These are phyloP conservation scores for Falciphora oryzae DNA, from an alignment of 2,329 filamentous ascomycete species.

Conservation along the genomic window DNA sequence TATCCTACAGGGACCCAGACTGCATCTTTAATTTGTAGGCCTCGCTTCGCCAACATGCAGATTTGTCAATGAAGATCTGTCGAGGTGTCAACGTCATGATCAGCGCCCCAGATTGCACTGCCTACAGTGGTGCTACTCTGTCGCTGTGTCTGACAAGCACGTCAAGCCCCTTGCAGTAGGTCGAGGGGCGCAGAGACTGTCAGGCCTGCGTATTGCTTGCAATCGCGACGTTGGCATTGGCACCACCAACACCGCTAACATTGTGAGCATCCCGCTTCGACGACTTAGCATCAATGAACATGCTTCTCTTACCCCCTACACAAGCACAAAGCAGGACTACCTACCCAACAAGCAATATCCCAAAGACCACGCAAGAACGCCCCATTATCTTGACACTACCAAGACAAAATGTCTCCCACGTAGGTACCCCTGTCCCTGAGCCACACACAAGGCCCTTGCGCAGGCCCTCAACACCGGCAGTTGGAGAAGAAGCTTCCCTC, in stretches of 20 bases:
- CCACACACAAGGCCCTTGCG: not conserved
- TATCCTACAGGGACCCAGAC: too few species aligned
- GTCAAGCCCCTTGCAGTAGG: not conserved
- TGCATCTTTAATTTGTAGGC: too few species aligned
- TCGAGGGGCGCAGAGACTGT: not conserved
- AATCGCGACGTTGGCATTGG: too few species aligned
- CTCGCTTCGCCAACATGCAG: not conserved
- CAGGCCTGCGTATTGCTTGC: not conserved
- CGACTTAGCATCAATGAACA: not conserved
- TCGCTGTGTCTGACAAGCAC: not conserved
- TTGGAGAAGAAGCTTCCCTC: too few species aligned
- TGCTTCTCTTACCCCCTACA: not conserved
- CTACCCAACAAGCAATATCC: not conserved
- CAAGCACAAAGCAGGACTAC: not conserved
- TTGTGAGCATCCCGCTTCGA: not conserved
- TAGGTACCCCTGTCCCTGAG: not conserved
- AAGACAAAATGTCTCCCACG: not conserved
- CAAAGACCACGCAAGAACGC: not conserved
- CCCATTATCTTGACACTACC: not conserved
- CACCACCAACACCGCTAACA: too few species aligned
- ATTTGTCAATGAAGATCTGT: not conserved
- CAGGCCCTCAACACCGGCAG: not conserved
- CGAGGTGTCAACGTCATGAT: not conserved
- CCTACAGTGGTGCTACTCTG: not conserved
- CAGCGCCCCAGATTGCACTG: not conserved